Base-by-base conservation (phyloP, 441 rosid species). In the Corymbia citriodora region DNA sequence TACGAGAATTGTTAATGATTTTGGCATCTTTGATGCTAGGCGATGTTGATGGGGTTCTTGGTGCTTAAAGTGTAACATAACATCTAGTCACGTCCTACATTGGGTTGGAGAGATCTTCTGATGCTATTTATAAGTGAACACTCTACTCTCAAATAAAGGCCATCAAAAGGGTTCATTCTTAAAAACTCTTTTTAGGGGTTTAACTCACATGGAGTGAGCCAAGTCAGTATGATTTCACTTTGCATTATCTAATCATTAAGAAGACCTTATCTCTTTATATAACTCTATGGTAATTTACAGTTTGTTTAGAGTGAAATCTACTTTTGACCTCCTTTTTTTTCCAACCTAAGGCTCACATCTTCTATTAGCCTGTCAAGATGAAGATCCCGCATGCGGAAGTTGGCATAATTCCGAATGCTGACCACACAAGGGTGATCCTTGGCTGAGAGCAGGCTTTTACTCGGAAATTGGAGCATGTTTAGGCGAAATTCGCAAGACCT, bases 371-470 rank as follows among this genome's bases (percentile, higher is more conserved):
- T 40, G 45, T 97, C 91, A 95, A 93, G 90, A 91, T 10, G 14
- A 96, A 91, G 91, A 93, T 94, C 31, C 94, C 95, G 8, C 91
- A 63, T 21, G 94, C 94, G 14, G 92, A 94, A 83, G 87, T 96
- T 12, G 85, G 88, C 50, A 89, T 96, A n/a, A 90, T 96, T 50
- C 52, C 90, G 7, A 91, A 94, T 88, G 94, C 96, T 7, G 93
- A 94, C 87, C 99, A 96, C 92, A 33, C 13, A 10, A 88, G 94
- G 85, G 94, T 96, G 33, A 94, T 97, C 79, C 82, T 92, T 9
- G 93, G 95, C 12, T 93, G 99, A 89, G 94, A 92, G 89, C 93
- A 91, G 91, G 94, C 90, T 57, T 95, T 96, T 86, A 91, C 93
- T 18, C 81, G 79, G 88, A 90, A 83, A 36, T 92, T 96, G 91